Conservation (phyloP, 2,329 filamentous ascomycete species). For the Dissoconium aciculare region DNA sequence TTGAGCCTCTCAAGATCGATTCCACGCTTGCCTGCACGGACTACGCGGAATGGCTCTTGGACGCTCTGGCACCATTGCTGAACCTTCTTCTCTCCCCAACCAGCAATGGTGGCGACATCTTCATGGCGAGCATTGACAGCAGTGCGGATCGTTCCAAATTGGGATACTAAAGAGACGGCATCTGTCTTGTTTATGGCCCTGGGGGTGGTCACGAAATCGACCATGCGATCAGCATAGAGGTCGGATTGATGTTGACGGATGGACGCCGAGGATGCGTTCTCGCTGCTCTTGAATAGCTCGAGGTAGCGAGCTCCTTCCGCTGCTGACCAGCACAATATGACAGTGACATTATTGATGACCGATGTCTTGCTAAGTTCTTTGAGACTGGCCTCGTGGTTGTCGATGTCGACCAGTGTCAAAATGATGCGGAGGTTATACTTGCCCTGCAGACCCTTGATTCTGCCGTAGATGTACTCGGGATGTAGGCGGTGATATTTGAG, state of each 20-base stretch:
- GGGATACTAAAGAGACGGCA: slow-evolving; percentile 74
- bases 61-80: slow-evolving; percentile 70
- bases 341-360: slow-evolving; percentile 78
- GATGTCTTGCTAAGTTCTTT: slow-evolving; percentile 87
- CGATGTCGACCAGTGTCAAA: slow-evolving; percentile 84
- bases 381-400: slow-evolving; percentile 79
- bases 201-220: slow-evolving; percentile 85
- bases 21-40: slow-evolving; percentile 49
- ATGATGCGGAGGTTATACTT: slow-evolving; percentile 78
- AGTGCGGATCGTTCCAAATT: slow-evolving; percentile 76
- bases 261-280: slow-evolving; percentile 65
- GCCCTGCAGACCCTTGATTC: slow-evolving; percentile 69
- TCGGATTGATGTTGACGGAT: slow-evolving; percentile 77
- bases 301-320: slow-evolving; percentile 87
- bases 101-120: slow-evolving; percentile 67
- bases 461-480: slow-evolving; percentile 93
- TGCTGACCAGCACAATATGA: slow-evolving; percentile 88
- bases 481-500: slow-evolving; percentile 96
- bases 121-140: slow-evolving; percentile 81
- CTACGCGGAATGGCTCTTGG: slow-evolving; percentile 68
- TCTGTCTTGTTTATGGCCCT: slow-evolving; percentile 89
- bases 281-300: slow-evolving; percentile 87
- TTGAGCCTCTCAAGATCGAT: slow-evolving; percentile 23
- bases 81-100: slow-evolving; percentile 94
- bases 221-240: slow-evolving; percentile 70